These are phyloP conservation scores for Calocybe gangraenosa DNA, from an alignment of 768 basidiomycete genomes.

Conservation along the genomic window DNA sequence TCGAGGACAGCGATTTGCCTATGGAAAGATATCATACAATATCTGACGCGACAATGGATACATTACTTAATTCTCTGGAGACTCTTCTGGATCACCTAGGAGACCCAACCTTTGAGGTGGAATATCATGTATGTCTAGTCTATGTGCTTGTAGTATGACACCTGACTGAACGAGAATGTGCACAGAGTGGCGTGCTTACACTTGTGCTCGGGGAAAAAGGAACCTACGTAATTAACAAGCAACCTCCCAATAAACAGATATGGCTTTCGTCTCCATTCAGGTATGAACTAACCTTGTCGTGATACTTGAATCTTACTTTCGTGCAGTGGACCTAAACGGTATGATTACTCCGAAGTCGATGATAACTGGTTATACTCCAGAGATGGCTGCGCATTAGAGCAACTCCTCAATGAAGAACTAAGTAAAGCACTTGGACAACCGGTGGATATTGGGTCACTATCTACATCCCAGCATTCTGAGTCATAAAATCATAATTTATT, in stretches of 20 bases:
- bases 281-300: conserved; percentile 34
- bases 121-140: conserved; percentile 62
- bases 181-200: conserved; percentile 87
- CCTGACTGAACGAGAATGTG: neutral
- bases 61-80: conserved; percentile 72
- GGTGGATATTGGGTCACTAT: conserved; percentile 23
- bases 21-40: conserved; percentile 65
- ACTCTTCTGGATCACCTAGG: conserved; percentile 57
- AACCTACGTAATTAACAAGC: conserved; percentile 96
- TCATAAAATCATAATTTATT: too few species aligned
- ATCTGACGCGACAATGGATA: conserved; percentile 76
- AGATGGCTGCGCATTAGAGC: conserved; percentile 55
- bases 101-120: conserved; percentile 69
- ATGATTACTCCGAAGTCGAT: conserved; percentile 59
- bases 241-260: conserved; percentile 96
- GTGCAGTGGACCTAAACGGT: conserved; percentile 85
- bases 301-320: neutral
- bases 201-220: conserved; percentile 70
- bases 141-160: neutral
- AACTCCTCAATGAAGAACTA: conserved; percentile 69
- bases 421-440: conserved; percentile 25
- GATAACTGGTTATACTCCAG: conserved; percentile 77
- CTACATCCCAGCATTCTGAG: too few species aligned
- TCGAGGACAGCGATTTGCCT: conserved; percentile 36
- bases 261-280: conserved; percentile 91